phyloP scores from a whole-genome alignment of 2,329 filamentous ascomycete genomes.

The Chaetoscypha palmicola region DNA sequence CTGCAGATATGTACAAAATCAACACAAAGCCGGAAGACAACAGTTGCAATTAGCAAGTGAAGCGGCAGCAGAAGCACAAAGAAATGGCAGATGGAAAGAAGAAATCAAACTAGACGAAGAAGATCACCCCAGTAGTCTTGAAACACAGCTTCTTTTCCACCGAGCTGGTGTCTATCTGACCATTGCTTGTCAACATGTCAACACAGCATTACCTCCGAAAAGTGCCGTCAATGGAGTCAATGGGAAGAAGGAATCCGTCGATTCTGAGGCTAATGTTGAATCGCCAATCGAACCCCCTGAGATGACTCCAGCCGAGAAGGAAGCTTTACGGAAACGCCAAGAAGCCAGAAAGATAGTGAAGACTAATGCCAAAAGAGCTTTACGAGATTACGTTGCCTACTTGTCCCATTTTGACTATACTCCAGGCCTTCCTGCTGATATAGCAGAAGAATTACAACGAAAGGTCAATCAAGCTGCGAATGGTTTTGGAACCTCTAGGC shows the following conservation, averaged over 20 bases:
- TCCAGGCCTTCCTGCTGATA: conserved; percentile 37
- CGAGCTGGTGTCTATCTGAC: conserved; percentile 65
- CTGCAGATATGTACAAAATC: conserved; percentile 30
- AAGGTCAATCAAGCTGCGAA: conserved; percentile 52
- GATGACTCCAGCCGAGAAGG: conserved; percentile 38
- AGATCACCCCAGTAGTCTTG: conserved; percentile 67
- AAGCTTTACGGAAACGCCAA: conserved; percentile 38
- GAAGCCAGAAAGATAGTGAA: conserved; percentile 65
- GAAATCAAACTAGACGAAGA: conserved; percentile 49
- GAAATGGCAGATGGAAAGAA: conserved; percentile 36
- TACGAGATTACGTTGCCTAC: conserved; percentile 68
- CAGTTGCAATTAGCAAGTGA: conserved; percentile 44
- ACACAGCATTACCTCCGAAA: conserved; percentile 41
- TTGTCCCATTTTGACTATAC: conserved; percentile 73
- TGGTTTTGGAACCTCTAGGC: conserved; percentile 37
- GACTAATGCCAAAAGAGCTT: conserved; percentile 64
- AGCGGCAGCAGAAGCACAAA: conserved; percentile 28
- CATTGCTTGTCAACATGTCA: conserved; percentile 60
- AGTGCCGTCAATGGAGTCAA: conserved; percentile 18
- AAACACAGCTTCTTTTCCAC: conserved; percentile 69
- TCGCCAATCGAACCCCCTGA: conserved; percentile 19
- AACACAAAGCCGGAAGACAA: conserved; percentile 33
- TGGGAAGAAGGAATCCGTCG: conserved; percentile 18
- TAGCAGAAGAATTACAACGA: conserved; percentile 42
- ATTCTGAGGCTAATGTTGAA: conserved; percentile 17